Conservation (phyloP, 2,329 filamentous ascomycete species). For the Talaromyces sp. region DNA sequence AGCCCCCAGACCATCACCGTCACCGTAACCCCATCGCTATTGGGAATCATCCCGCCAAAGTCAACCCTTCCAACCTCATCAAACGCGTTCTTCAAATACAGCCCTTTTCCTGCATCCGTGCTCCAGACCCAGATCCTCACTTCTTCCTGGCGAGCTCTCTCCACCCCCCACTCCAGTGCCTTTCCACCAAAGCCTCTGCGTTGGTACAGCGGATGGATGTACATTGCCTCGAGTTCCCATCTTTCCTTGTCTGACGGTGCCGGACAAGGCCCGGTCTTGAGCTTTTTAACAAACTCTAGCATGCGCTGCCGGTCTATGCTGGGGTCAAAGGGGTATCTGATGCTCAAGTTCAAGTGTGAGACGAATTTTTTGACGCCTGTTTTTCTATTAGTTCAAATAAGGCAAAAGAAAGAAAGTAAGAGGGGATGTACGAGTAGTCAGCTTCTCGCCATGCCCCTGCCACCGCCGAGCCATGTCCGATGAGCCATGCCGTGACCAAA, state of each 20-base stretch:
- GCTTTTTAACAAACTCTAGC: neutral
- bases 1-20: neutral
- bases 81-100: conserved; percentile 6
- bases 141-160: neutral
- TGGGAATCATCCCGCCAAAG: conserved; percentile 2
- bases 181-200: conserved; percentile 2
- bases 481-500: conserved; percentile 6
- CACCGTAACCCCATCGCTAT: neutral
- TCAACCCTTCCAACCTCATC: conserved; percentile 5
- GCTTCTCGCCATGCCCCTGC: neutral
- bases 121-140: conserved; percentile 11
- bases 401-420: neutral
- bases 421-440: conserved; percentile 1
- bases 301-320: conserved; percentile 9
- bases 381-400: neutral
- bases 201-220: conserved; percentile 7
- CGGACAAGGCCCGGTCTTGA: neutral
- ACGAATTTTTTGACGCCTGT: conserved; percentile 2
- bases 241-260: neutral
- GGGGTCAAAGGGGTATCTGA: conserved; percentile 9
- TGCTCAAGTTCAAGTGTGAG: neutral
- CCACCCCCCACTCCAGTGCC: conserved; percentile 5
- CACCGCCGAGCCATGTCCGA: conserved; percentile 3
- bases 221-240: conserved; percentile 11
- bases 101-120: neutral